phyloP scores from a whole-genome alignment of 495 filamentous ascomycete genomes.

The Tuber melanosporum region DNA sequence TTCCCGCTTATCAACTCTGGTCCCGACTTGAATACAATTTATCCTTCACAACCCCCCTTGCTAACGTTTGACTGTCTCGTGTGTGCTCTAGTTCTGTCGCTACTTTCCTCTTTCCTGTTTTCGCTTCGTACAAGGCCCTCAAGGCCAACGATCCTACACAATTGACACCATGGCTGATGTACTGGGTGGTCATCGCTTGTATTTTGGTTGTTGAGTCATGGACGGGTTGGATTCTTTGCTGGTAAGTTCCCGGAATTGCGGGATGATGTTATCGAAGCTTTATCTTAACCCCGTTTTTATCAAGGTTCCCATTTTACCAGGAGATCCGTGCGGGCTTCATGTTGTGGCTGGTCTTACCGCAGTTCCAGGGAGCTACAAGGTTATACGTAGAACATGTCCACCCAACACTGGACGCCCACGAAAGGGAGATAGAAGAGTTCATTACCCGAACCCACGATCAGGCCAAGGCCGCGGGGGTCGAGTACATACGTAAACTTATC shows the following conservation, averaged over 20 bases:
- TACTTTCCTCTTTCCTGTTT: constrained; percentile 90
- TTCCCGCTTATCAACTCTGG: background rate
- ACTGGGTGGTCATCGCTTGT: constrained; percentile 89
- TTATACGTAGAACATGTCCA: constrained; percentile 80
- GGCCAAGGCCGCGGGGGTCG: constrained; percentile 67
- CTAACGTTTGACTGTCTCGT: constrained; percentile 21
- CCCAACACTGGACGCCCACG: constrained; percentile 81
- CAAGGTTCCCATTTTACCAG: constrained; percentile 86
- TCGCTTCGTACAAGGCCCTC: constrained; percentile 96
- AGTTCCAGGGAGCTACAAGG: constrained; percentile 80
- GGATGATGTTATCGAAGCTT: background rate
- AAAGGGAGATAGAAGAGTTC: constrained; percentile 80
- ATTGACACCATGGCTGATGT: constrained; percentile 98
- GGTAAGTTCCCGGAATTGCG: constrained; percentile 48
- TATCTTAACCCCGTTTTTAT: constrained; percentile 17
- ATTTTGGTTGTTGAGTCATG: constrained; percentile 78
- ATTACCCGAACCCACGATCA: constrained; percentile 77
- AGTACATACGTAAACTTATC: constrained; percentile 72
- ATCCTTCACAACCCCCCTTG: constrained; percentile 8
- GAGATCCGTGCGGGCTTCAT: constrained; percentile 83
- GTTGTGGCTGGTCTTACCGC: constrained; percentile 93
- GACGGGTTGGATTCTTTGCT: constrained; percentile 75
- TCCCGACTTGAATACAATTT: constrained; percentile 3
- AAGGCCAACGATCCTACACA: constrained; percentile 84
- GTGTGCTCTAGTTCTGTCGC: constrained; percentile 61